phyloP scores from a whole-genome alignment of 495 filamentous ascomycete genomes.

The Penicillium flavigenum region DNA sequence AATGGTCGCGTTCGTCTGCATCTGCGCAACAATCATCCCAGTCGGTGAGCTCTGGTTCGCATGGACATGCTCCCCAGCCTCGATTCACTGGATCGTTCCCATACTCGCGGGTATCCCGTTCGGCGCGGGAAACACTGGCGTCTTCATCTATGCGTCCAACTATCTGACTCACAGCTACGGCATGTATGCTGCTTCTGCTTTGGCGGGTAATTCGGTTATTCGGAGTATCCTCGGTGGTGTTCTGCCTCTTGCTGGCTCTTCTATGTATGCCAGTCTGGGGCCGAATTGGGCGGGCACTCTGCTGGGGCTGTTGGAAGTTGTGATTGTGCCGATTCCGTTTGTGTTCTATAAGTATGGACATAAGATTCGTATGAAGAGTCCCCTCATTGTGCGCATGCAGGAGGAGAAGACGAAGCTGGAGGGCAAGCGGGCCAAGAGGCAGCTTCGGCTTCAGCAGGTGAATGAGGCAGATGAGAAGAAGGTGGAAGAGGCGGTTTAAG shows the following conservation, averaged over 20 bases:
- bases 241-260: constrained; percentile 69
- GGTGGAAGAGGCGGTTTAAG: constrained; percentile 18
- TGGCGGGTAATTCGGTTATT: constrained; percentile 74
- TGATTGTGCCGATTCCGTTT: constrained; percentile 74
- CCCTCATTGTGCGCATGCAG: constrained; percentile 66
- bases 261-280: constrained; percentile 67
- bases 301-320: constrained; percentile 66
- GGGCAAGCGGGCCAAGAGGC: constrained; percentile 33
- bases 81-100: constrained; percentile 73
- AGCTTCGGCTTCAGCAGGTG: constrained; percentile 5
- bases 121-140: constrained; percentile 70
- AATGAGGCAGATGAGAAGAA: not conserved
- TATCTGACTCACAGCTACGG: constrained; percentile 79
- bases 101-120: constrained; percentile 78
- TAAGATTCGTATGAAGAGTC: constrained; percentile 63
- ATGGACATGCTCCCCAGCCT: constrained; percentile 72
- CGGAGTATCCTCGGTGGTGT: constrained; percentile 67
- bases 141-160: constrained; percentile 78
- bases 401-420: constrained; percentile 66
- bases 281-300: constrained; percentile 79
- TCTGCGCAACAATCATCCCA: constrained; percentile 66
- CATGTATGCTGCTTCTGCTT: constrained; percentile 71
- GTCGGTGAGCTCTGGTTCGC: constrained; percentile 75
- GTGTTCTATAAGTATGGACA: constrained; percentile 75
- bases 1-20: constrained; percentile 67